These are phyloP conservation scores for Cordyceps javanica DNA, from an alignment of 2,329 filamentous ascomycete genomes.

Conservation along the genomic window DNA sequence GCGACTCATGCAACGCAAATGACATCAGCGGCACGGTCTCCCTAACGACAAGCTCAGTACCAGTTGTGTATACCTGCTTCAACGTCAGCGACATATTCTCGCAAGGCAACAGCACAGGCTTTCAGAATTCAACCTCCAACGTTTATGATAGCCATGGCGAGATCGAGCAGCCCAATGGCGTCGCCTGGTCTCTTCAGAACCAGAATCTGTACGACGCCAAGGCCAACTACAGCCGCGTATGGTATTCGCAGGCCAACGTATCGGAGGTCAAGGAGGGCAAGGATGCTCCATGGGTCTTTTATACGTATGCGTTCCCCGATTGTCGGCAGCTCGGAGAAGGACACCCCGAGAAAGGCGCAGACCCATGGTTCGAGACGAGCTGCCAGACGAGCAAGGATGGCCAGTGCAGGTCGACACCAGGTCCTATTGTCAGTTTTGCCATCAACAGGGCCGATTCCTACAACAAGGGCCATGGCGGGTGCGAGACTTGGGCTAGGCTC, in stretches of 20 bases:
- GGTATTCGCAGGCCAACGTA: slow-evolving; percentile 12
- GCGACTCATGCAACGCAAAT: slow-evolving; percentile 14
- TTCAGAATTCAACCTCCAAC: slow-evolving; percentile 7
- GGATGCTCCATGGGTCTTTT: slow-evolving; percentile 14
- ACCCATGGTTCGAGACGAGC: slow-evolving; percentile 11
- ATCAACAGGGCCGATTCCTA: neutral
- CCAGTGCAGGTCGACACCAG: slow-evolving; percentile 8
- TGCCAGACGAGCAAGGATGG: slow-evolving; percentile 13
- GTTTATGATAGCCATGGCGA: neutral
- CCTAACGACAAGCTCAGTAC: slow-evolving; percentile 15
- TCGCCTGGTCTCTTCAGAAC: slow-evolving; percentile 15
- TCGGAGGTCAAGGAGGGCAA: slow-evolving; percentile 10
- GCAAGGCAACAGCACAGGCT: slow-evolving; percentile 14
- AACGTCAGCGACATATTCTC: slow-evolving; percentile 19
- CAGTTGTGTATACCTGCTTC: slow-evolving; percentile 17
- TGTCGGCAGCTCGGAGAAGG: slow-evolving; percentile 8
- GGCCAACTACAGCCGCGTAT: slow-evolving; percentile 15
- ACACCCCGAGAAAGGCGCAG: neutral
- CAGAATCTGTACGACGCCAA: slow-evolving; percentile 13
- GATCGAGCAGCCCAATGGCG: slow-evolving; percentile 7
- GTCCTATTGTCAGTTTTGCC: slow-evolving; percentile 3
- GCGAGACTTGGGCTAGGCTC: neutral
- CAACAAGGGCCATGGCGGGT: neutral
- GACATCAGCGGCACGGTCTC: slow-evolving; percentile 14
- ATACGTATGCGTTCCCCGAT: slow-evolving; percentile 14